These are phyloP conservation scores for Podaxis rugospora DNA, from an alignment of 768 basidiomycete genomes.

Conservation along the genomic window DNA sequence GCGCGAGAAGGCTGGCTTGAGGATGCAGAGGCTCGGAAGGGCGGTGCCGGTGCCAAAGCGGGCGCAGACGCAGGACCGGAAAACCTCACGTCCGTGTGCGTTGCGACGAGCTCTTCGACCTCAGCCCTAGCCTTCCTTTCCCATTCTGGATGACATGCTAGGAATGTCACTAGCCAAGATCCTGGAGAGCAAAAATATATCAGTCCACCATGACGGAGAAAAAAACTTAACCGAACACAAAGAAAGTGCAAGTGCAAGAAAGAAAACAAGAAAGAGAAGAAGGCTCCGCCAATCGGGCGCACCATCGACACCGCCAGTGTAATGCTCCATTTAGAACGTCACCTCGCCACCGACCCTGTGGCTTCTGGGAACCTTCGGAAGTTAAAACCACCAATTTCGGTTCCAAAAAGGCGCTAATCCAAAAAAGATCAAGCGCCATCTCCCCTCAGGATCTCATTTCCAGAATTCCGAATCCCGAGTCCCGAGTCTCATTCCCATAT, in stretches of 20 bases:
- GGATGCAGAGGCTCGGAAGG: neutral
- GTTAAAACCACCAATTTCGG: neutral
- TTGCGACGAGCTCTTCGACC: slow-evolving; percentile 49
- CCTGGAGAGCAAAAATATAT: slow-evolving; percentile 29
- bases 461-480: neutral
- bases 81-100: slow-evolving; percentile 24
- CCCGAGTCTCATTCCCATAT: neutral
- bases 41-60: neutral
- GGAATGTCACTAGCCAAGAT: slow-evolving; percentile 71
- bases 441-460: neutral
- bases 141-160: slow-evolving; percentile 67
- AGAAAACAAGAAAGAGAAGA: neutral
- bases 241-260: neutral
- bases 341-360: neutral
- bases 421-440: slow-evolving; percentile 2
- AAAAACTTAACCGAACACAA: neutral
- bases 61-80: neutral
- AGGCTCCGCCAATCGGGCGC: neutral
- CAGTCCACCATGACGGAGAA: neutral
- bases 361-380: neutral
- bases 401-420: neutral
- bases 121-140: slow-evolving; percentile 55
- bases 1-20: neutral
- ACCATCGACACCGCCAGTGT: neutral
- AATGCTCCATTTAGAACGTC: neutral